Percentiles rank a stretch among this genome's conserved stretches.
These are phyloP conservation scores for Eimeria acervulina DNA, from an alignment of 169 alveolate species.

Conservation along the genomic window DNA sequence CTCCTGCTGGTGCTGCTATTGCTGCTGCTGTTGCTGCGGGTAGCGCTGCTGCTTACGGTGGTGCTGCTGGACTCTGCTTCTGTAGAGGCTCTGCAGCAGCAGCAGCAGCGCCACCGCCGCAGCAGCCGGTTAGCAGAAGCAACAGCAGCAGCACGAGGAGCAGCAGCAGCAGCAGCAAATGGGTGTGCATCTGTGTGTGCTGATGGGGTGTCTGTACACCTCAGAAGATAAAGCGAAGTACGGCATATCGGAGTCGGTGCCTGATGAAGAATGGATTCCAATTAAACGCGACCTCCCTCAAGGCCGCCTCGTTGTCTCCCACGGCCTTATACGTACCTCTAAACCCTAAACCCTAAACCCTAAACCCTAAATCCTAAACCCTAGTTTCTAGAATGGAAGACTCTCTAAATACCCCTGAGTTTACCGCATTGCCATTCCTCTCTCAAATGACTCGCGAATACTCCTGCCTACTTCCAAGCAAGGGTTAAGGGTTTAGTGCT, in stretches of 20 bases:
- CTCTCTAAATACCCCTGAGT: too few species aligned
- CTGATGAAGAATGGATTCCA: slow-evolving; percentile 77
- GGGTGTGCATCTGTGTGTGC: neutral
- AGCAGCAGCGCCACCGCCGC: neutral
- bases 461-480: too few species aligned
- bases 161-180: too few species aligned
- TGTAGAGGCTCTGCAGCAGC: too few species aligned
- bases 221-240: slow-evolving; percentile 69
- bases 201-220: neutral
- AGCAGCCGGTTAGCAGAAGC: neutral
- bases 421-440: too few species aligned
- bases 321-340: slow-evolving; percentile 76
- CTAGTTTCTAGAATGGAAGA: too few species aligned
- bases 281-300: slow-evolving; percentile 33
- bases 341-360: slow-evolving; percentile 21
- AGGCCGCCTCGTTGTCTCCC: slow-evolving; percentile 72
- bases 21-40: too few species aligned
- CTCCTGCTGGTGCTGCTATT: too few species aligned
- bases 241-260: slow-evolving; percentile 55
- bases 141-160: slow-evolving; percentile 3
- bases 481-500: neutral
- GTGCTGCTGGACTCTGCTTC: too few species aligned
- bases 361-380: neutral
- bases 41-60: too few species aligned
- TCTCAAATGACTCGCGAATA: too few species aligned